Evolutionary conservation across 202 grass and related monocot species (phyloP), one percentile per base, ranked within the genome.

Genomic region (Setaria italica): DNA sequence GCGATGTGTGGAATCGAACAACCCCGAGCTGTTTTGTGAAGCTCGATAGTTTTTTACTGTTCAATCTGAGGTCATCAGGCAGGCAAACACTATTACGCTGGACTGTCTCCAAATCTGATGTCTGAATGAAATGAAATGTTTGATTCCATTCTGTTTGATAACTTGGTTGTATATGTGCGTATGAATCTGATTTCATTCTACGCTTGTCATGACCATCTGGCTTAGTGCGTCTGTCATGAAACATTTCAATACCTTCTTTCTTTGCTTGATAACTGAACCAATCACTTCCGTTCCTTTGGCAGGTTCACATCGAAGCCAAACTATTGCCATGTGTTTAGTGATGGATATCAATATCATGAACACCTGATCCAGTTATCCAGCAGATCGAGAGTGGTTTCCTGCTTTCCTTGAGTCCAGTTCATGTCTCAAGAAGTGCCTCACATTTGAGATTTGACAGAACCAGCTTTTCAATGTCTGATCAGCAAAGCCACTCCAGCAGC

Each of bases 221-320:
- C 43, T 72, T 80, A 33, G 46, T 4, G 21, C 5, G 42, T 45
- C 69, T 34, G 21, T 15, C 51, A 45, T 60, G 29, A 16, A 29
- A 56, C 25, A 17, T 65, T 15, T 13, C 35, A 9, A 11, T 13
- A 6, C 72, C 63, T 62, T 78, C 33, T 73, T 67, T 76, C 29
- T 10, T 34, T 33, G 42, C 8, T 35, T 70, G 51, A 34, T 77
- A 41, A 62, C 32, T 51, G 16, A 17, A 33, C 29, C 14, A 46
- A 54, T 7, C 6, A 3, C 21, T 76, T 77, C 29, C 45, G 29
- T 70, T 70, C 12, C 25, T 70, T 85, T 82, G 35, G 21, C 87
- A 89, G 82, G 87, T 76, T 77, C 62, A 14, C 19, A 35, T 46
- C 35, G 12, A n/a, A 12, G 17, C 7, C 54, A 16, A 67, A 50